These are phyloP conservation scores for Laetiporus sulphureus DNA, from an alignment of 1,284 basidiomycete species.

Conservation along the genomic window DNA sequence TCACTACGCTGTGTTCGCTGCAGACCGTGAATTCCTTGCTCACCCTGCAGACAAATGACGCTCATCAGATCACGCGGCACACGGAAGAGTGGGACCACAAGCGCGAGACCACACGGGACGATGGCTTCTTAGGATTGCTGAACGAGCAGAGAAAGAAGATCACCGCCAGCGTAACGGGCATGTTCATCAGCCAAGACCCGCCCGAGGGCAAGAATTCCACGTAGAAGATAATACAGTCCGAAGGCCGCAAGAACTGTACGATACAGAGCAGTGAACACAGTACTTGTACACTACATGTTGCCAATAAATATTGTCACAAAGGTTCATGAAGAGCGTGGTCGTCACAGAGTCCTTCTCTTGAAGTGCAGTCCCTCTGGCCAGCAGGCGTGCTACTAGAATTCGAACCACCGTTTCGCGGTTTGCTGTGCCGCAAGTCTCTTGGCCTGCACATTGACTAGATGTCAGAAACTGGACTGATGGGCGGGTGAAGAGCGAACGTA, in stretches of 20 bases:
- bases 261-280: too few species aligned
- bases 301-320: too few species aligned
- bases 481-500: constrained; percentile 17
- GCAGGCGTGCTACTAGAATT: constrained; percentile 5
- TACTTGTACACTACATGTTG: too few species aligned
- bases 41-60: constrained; percentile 35
- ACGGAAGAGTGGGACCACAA: constrained; percentile 45
- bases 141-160: constrained; percentile 42
- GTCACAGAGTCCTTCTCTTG: too few species aligned
- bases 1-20: background rate
- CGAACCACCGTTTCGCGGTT: constrained; percentile 8
- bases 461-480: background rate
- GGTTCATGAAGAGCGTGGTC: too few species aligned
- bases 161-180: constrained; percentile 33
- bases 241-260: too few species aligned
- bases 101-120: constrained; percentile 33
- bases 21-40: constrained; percentile 41
- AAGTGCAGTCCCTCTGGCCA: too few species aligned
- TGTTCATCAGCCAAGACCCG: constrained; percentile 22
- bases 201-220: constrained; percentile 13
- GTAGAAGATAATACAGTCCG: background rate
- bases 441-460: too few species aligned
- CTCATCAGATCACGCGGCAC: constrained; percentile 33
- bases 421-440: constrained; percentile 9
- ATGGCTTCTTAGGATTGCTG: constrained; percentile 41